These are phyloP conservation scores for Rhinocladiella similis DNA, from an alignment of 2,329 filamentous ascomycete genomes.

Conservation along the genomic window DNA sequence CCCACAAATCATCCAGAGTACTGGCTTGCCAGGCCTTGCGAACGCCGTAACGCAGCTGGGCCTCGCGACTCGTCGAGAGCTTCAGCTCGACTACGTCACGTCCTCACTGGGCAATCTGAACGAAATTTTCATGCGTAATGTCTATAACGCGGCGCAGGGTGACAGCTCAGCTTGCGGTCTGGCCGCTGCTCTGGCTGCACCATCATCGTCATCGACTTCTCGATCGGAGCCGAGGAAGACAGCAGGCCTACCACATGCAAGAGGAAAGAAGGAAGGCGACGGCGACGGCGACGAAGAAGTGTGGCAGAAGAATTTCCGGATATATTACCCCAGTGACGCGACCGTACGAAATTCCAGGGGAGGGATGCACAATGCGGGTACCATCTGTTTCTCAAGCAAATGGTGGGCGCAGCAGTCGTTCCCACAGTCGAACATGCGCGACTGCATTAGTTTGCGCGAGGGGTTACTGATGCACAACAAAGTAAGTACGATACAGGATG, in stretches of 20 bases:
- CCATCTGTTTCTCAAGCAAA: conserved; percentile 73
- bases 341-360: conserved; percentile 68
- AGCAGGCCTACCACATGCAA: background rate
- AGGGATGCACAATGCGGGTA: conserved; percentile 68
- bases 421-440: conserved; percentile 68
- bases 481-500: conserved; percentile 46
- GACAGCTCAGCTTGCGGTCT: conserved; percentile 43
- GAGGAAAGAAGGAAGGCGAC: background rate
- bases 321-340: conserved; percentile 77
- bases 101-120: conserved; percentile 81
- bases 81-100: conserved; percentile 41
- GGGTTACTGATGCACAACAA: conserved; percentile 90
- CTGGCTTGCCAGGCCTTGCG: conserved; percentile 74
- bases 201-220: too few species aligned
- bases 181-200: too few species aligned
- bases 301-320: conserved; percentile 55
- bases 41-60: conserved; percentile 65
- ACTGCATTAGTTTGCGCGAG: conserved; percentile 69
- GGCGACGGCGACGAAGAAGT: conserved; percentile 7
- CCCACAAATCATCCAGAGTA: conserved; percentile 47
- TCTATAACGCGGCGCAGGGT: conserved; percentile 62
- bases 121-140: conserved; percentile 61
- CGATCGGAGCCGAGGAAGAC: background rate
- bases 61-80: conserved; percentile 49
- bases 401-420: conserved; percentile 72